Evolutionary conservation across 176 grass and related monocot species (phyloP), one percentile per base, ranked within the genome.

Genomic region (Pontederia crassipes): DNA sequence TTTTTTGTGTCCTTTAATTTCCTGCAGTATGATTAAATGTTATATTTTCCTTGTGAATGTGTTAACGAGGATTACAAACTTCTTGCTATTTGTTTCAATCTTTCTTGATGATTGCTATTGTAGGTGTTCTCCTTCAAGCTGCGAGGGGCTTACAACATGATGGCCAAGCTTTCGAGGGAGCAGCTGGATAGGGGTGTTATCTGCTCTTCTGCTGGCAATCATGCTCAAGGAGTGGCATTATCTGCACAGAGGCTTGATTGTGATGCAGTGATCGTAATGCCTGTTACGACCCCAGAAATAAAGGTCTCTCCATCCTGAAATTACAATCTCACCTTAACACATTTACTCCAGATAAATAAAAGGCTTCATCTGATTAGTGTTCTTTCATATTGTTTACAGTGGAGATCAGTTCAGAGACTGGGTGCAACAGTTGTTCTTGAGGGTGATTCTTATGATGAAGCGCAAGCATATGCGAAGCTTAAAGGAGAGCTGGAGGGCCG

Each of bases 51-150:
- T 40, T 40, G 32, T 40, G 32, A 40, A 40, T 40, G 2, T 40
- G 32, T 7, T 40, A 40, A 40, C 20, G 32, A 40, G 6, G 32
- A 40, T 40, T 7, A 40, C 6, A 40, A 40, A 40, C 32, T 40
- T 40, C 32, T 4, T 40, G 0, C 32, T 40, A 40, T 8, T 28
- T 2, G 55, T 58, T 28, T 32, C 2, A 63, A 17, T 13, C 8
- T 18, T 65, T 51, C 1, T 14, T 51, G 45, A 48, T 11, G 35
- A 17, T 64, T 20, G 62, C 0, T 9, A 5, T 61, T 49, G 16
- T 70, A 98, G 94, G 94, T 98, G 2, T 93, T 98, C 57, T 98
- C 94, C 54, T 98, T 98, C 78, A 98, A 98, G 65, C 72, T 98
- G 64, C 70, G 87, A 57, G 87, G 93, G 60, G 94, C 94, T 73